phyloP scores from a whole-genome alignment of 2,329 filamentous ascomycete genomes.

The Penicillium sclerotigenum region DNA sequence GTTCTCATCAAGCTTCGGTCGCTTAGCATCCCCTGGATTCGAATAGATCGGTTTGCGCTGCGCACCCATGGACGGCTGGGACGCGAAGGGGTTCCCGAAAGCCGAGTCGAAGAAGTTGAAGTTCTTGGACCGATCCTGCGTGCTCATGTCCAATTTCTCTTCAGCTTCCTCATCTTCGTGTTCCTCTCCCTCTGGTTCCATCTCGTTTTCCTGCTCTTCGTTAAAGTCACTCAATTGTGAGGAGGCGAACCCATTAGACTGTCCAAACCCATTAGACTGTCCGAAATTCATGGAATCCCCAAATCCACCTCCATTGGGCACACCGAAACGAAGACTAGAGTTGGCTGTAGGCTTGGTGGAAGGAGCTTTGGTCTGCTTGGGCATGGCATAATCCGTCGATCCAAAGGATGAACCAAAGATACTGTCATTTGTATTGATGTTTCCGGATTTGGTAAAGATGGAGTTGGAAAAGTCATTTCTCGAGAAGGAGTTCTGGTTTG shows the following conservation, averaged over 20 bases:
- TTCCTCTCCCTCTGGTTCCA: constrained; percentile 32
- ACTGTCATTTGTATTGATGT: constrained; percentile 36
- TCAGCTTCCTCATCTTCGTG: constrained; percentile 42
- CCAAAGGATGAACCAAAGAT: constrained; percentile 39
- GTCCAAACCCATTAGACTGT: constrained; percentile 24
- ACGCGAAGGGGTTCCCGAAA: constrained; percentile 23
- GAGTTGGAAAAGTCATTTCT: constrained; percentile 35
- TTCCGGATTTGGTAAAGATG: constrained; percentile 37
- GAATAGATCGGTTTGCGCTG: constrained; percentile 42
- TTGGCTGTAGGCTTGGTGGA: constrained; percentile 23
- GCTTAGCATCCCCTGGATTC: constrained; percentile 42
- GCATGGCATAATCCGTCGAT: constrained; percentile 32
- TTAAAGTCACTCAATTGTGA: constrained; percentile 29
- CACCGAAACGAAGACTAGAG: constrained; percentile 29
- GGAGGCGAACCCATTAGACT: constrained; percentile 24
- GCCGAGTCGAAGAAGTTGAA: constrained; percentile 35
- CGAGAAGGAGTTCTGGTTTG: constrained; percentile 19
- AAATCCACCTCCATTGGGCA: constrained; percentile 26
- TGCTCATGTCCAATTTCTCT: constrained; percentile 29
- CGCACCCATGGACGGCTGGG: constrained; percentile 6
- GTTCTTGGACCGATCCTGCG: constrained; percentile 15
- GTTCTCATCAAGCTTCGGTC: constrained; percentile 42
- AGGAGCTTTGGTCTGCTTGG: constrained; percentile 29
- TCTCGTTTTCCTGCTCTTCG: constrained; percentile 25
- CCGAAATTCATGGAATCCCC: constrained; percentile 27